These are phyloP conservation scores for Cutaneotrichosporon sp. DNA, from an alignment of 1,284 basidiomycete species.

Conservation along the genomic window DNA sequence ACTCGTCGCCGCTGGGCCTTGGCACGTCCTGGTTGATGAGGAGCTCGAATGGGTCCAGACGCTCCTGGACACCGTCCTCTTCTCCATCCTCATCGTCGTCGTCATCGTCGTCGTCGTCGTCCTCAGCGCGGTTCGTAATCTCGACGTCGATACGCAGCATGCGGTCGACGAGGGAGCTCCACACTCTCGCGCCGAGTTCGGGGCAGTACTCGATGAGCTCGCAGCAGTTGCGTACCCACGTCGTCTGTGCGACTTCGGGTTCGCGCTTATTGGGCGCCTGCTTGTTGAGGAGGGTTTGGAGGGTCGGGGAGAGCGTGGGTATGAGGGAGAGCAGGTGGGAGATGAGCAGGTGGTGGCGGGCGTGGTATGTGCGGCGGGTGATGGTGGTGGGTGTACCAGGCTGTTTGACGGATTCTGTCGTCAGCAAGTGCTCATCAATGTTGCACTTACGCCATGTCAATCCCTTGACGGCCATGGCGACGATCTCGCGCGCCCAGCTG, in stretches of 20 bases:
- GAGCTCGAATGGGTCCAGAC: conserved; percentile 76
- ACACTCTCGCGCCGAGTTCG: conserved; percentile 76
- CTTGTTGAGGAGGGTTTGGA: conserved; percentile 75
- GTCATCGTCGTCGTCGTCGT: conserved; percentile 68
- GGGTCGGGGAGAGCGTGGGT: conserved; percentile 77
- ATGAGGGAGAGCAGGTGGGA: conserved; percentile 79
- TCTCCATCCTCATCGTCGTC: conserved; percentile 55
- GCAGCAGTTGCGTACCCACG: conserved; percentile 87
- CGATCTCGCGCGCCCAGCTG: conserved; percentile 80
- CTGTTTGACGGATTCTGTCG: neutral
- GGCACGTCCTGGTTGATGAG: conserved; percentile 60
- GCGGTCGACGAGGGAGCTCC: conserved; percentile 79
- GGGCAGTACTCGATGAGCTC: conserved; percentile 82
- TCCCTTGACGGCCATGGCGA: conserved; percentile 73
- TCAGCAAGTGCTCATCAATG: neutral
- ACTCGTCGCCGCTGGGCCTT: conserved; percentile 51
- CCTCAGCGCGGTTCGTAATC: conserved; percentile 92
- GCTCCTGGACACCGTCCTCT: conserved; percentile 52
- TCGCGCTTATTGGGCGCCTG: conserved; percentile 94
- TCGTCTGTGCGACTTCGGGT: conserved; percentile 69
- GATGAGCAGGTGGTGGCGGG: conserved; percentile 78
- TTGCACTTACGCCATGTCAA: conserved; percentile 73
- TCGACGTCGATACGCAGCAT: conserved; percentile 96
- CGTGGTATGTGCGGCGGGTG: conserved; percentile 77
- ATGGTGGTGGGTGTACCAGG: conserved; percentile 39